Conservation (phyloP, 768 basidiomycete genomes). For the Strobilomyces dryophilus region DNA sequence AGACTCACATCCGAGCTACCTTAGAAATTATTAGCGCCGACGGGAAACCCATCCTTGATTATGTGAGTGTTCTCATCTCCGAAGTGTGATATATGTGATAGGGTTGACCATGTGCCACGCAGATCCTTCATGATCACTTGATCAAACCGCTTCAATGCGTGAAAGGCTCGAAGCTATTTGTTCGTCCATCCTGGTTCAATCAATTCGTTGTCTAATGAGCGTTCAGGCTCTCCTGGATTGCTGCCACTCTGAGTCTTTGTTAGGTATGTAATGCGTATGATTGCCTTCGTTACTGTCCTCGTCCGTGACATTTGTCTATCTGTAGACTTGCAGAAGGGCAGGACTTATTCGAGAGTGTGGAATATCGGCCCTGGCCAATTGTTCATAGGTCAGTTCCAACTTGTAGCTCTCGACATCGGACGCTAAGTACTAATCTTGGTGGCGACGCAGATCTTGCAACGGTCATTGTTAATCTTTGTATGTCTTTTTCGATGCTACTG, state of each 20-base stretch:
- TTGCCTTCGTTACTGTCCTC: not conserved
- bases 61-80: constrained; percentile 9
- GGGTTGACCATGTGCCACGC: not conserved
- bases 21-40: constrained; percentile 21
- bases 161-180: constrained; percentile 21
- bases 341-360: constrained; percentile 16
- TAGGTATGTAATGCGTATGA: constrained; percentile 14
- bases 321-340: constrained; percentile 17
- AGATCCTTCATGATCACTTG: constrained; percentile 21
- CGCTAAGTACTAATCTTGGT: not conserved
- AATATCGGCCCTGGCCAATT: constrained; percentile 6
- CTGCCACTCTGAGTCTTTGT: constrained; percentile 26
- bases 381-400: constrained; percentile 10
- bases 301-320: not conserved
- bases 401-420: not conserved
- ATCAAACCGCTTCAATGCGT: constrained; percentile 15
- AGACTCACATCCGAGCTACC: not conserved
- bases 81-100: not conserved
- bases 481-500: not conserved
- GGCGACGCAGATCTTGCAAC: constrained; percentile 5
- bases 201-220: not conserved
- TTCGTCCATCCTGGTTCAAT: not conserved
- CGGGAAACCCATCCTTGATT: constrained; percentile 20
- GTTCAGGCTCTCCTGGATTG: constrained; percentile 27
- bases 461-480: constrained; percentile 6